Conservation (phyloP, 371 early-diverging fungal species). For the Thermomucor indicae-seudaticae region DNA sequence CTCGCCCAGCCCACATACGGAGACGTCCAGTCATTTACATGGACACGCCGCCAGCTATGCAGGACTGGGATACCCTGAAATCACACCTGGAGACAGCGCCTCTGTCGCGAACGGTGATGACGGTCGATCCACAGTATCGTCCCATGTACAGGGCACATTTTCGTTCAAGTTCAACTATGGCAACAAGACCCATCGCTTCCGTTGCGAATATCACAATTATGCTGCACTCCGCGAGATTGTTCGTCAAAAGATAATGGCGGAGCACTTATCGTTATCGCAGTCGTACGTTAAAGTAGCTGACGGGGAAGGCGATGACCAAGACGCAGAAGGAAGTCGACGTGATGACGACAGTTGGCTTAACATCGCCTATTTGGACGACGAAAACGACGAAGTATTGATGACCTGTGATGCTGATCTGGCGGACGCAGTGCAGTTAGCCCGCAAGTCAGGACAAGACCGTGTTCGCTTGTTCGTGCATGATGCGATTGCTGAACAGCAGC, state of each 20-base stretch:
- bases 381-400: conserved; percentile 82
- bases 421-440: conserved; percentile 81
- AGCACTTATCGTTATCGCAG: conserved; percentile 25
- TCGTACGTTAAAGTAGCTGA: conserved; percentile 17
- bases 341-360: conserved; percentile 31
- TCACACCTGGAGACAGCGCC: conserved; percentile 35
- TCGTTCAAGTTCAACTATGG: conserved; percentile 37
- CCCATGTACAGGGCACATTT: conserved; percentile 16
- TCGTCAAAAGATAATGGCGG: conserved; percentile 32
- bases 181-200: conserved; percentile 35
- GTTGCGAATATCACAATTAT: conserved; percentile 19
- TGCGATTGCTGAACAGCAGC: conserved; percentile 10
- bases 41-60: conserved; percentile 15
- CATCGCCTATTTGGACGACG: conserved; percentile 86
- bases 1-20: conserved; percentile 21
- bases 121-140: conserved; percentile 6
- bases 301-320: conserved; percentile 10
- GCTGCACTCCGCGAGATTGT: conserved; percentile 24
- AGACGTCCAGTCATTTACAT: conserved; percentile 22
- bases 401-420: conserved; percentile 73
- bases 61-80: conserved; percentile 32
- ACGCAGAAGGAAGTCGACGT: conserved; percentile 5
- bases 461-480: conserved; percentile 72
- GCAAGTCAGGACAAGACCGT: conserved; percentile 69
- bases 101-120: conserved; percentile 27